Evolutionary conservation across 2,329 filamentous ascomycete species (phyloP), one percentile per base, ranked within the genome.

Genomic region (Trichoderma sp.): DNA sequence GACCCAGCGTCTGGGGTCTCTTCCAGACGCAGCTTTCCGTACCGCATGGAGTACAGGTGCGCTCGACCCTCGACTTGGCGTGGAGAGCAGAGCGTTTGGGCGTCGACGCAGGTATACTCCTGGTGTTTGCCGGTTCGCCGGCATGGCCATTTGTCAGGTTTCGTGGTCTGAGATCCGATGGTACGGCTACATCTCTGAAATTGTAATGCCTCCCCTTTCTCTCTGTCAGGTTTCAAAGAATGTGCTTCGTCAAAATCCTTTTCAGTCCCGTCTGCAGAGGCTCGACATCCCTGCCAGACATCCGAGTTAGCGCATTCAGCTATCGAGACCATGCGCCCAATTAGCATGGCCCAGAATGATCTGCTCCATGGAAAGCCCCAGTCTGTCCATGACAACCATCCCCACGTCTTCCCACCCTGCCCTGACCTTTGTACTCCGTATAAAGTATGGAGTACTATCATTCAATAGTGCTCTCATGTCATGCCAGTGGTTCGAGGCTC

Each of bases 1-100:
- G 75, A 75, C 75, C 75, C 74, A 76, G 61, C 67, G 70, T 70
- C 69, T 75, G 74, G 75, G 73, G 74, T 74, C 73, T 72, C 45
- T 72, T 70, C 69, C 69, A 69, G 34, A 39, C 50, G 35, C 64
- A 69, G 25, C 45, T 32, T 45, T 35, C 29, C n/a, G 52, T 34
- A 29, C 42, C 29, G 52, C 27, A n/a, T 34, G 17, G 39, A n/a
- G 4, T 19, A 45, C 39, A 45, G 19, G 39, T 5, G 19, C n/a
- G 42, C 42, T 22, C 2, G 5, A 22, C 17, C 29, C 52, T 54
- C 19, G 52, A 19, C 53, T 60, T 57, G 63, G 59, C 56, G 48
- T 58, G 66, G 66, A 34, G 54, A 60, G 37, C 61, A 45, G 34
- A 42, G 57, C 65, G 54, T 69, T 56, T 65, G 48, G 65, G 65